A percentile compares a stretch with the other conserved stretches of the same genome.
Conservation (phyloP, 192 early-diverging fungal genomes). For the Endogone sp. region DNA sequence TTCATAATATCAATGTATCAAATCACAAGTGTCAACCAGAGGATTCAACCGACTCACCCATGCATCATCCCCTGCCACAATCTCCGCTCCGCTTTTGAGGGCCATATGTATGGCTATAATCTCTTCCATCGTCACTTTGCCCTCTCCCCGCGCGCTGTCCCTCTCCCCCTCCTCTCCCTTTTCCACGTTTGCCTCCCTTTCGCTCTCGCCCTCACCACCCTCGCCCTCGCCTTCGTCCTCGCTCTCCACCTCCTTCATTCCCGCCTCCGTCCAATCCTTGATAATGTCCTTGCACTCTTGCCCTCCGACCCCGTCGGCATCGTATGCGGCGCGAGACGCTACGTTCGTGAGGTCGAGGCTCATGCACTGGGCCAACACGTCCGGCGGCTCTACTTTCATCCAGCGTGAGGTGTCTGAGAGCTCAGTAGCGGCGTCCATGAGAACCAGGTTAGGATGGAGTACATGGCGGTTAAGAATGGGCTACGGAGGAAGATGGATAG, state of each 20-base stretch:
- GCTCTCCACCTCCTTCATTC: conserved; percentile 13
- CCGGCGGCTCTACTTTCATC: conserved; percentile 57
- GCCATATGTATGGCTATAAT: conserved; percentile 33
- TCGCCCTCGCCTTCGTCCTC: conserved; percentile 17
- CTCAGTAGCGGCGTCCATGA: conserved; percentile 35
- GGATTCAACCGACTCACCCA: conserved; percentile 33
- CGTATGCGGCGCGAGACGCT: conserved; percentile 31
- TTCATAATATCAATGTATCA: too few species aligned
- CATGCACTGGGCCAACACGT: conserved; percentile 55
- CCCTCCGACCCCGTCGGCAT: background rate
- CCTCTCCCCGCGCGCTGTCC: background rate
- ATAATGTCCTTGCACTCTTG: conserved; percentile 32
- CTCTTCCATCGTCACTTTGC: conserved; percentile 20
- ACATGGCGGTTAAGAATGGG: conserved; percentile 45
- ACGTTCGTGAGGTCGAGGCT: conserved; percentile 52
- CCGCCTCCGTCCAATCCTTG: conserved; percentile 23
- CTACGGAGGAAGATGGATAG: conserved; percentile 14
- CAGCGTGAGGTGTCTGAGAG: conserved; percentile 40
- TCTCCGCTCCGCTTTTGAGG: conserved; percentile 37
- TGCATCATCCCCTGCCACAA: conserved; percentile 33
- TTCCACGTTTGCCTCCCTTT: conserved; percentile 15
- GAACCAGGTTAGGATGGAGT: conserved; percentile 48
- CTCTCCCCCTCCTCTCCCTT: conserved; percentile 4
- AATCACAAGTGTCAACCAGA: too few species aligned
- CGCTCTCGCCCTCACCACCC: background rate